Conservation (phyloP, 2,329 filamentous ascomycete genomes). For the Phialemoniopsis sp. region DNA sequence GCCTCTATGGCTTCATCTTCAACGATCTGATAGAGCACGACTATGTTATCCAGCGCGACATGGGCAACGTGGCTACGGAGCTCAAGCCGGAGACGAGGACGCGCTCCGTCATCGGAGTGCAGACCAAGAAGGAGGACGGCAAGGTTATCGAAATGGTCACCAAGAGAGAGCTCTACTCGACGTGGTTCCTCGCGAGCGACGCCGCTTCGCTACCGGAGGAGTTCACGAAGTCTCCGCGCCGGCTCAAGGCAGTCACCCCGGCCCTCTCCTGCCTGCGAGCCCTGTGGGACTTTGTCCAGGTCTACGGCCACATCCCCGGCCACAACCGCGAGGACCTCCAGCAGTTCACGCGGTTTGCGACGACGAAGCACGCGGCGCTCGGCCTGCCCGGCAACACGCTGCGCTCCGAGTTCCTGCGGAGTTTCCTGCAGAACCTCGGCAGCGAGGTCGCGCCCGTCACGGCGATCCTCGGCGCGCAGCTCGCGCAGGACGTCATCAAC, state of each 20-base stretch:
- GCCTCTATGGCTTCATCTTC: slow-evolving; percentile 93
- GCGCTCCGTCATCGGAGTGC: slow-evolving; percentile 67
- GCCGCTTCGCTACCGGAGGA: slow-evolving; percentile 68
- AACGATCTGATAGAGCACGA: slow-evolving; percentile 87
- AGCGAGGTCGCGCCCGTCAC: slow-evolving; percentile 83
- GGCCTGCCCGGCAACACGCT: slow-evolving; percentile 65
- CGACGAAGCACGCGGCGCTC: slow-evolving; percentile 72
- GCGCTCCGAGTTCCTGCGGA: slow-evolving; percentile 68
- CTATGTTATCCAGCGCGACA: slow-evolving; percentile 82
- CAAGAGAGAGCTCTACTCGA: slow-evolving; percentile 87
- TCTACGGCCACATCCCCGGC: slow-evolving; percentile 44
- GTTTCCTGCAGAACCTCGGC: slow-evolving; percentile 82
- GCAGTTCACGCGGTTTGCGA: slow-evolving; percentile 73
- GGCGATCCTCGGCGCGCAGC: slow-evolving; percentile 82
- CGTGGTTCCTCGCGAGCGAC: slow-evolving; percentile 78
- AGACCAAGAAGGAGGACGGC: slow-evolving; percentile 63
- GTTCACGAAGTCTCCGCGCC: slow-evolving; percentile 63
- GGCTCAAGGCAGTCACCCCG: slow-evolving; percentile 73
- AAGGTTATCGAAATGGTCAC: slow-evolving; percentile 82
- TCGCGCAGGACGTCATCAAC: slow-evolving; percentile 97
- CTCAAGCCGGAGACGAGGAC: slow-evolving; percentile 69
- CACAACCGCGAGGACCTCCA: slow-evolving; percentile 62
- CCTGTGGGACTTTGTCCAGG: slow-evolving; percentile 79
- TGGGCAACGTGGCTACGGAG: slow-evolving; percentile 66
- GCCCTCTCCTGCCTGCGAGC: slow-evolving; percentile 82